Evolutionary conservation across 2,329 filamentous ascomycete species (phyloP).

Genomic region (Sphaerulina populicola): DNA sequence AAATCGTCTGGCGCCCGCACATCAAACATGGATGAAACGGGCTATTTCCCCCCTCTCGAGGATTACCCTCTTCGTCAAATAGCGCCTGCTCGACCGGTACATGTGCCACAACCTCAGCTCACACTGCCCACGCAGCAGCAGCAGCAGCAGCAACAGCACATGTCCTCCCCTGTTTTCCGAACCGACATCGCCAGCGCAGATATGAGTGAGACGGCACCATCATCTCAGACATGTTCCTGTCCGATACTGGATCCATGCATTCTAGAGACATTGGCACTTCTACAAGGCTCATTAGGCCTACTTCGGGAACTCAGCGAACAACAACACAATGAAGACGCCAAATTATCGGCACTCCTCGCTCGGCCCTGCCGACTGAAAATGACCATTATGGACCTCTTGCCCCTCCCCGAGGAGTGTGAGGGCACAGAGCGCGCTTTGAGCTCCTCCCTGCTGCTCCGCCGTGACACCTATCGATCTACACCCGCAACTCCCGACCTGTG

Average conservation of each 20-base stretch:
- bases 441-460: neutral
- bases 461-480: neutral
- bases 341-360: neutral
- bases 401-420: neutral
- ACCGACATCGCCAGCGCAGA: neutral
- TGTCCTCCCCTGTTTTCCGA: neutral
- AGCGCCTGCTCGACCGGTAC: neutral
- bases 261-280: constrained; percentile 3
- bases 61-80: neutral
- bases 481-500: constrained; percentile 2
- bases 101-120: neutral
- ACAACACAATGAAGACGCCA: neutral
- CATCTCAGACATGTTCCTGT: neutral
- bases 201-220: constrained; percentile 3
- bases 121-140: neutral
- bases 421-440: neutral
- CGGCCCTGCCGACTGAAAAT: constrained; percentile 1
- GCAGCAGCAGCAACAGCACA: neutral
- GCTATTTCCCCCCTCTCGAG: constrained; percentile 3
- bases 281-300: constrained; percentile 4
- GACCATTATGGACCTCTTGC: constrained; percentile 1
- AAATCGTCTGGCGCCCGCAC: neutral
- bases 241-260: constrained; percentile 4
- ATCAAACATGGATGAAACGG: constrained; percentile 1
- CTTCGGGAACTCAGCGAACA: neutral